Conservation (phyloP, 179 eudicot species). For the Spinacia oleracea region DNA sequence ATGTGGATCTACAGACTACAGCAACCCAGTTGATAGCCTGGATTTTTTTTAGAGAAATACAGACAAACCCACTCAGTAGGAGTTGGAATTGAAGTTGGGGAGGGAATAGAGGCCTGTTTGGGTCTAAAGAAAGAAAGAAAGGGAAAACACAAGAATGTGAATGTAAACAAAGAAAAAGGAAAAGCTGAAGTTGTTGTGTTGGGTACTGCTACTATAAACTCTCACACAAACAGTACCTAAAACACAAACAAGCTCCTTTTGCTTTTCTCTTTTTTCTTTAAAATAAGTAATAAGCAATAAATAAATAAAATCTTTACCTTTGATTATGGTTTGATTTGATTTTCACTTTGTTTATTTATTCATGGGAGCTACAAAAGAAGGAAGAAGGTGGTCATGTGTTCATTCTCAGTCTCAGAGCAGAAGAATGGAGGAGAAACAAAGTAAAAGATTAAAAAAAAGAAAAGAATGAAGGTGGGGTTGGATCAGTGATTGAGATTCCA, state of each 20-base stretch:
- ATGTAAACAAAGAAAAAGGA: slow-evolving; percentile 17
- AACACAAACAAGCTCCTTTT: slow-evolving; percentile 4
- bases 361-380: slow-evolving; percentile 18
- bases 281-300: neutral
- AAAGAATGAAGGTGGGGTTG: neutral
- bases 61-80: neutral
- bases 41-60: neutral
- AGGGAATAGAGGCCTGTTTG: slow-evolving; percentile 14
- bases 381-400: slow-evolving; percentile 20
- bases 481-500: slow-evolving; percentile 29
- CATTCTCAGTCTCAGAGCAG: neutral
- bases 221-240: slow-evolving; percentile 15
- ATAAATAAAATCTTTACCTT: neutral
- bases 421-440: slow-evolving; percentile 14
- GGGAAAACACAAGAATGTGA: neutral
- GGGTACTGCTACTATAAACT: slow-evolving; percentile 15
- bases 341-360: neutral
- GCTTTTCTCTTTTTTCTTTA: neutral
- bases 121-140: slow-evolving; percentile 20
- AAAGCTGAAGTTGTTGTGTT: slow-evolving; percentile 16
- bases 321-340: neutral
- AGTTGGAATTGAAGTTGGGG: neutral
- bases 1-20: slow-evolving; percentile 21
- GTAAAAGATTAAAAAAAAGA: neutral
- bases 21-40: slow-evolving; percentile 10